Evolutionary conservation across 2,329 filamentous ascomycete genomes (phyloP).

Genomic region (Penicillium glabrum): DNA sequence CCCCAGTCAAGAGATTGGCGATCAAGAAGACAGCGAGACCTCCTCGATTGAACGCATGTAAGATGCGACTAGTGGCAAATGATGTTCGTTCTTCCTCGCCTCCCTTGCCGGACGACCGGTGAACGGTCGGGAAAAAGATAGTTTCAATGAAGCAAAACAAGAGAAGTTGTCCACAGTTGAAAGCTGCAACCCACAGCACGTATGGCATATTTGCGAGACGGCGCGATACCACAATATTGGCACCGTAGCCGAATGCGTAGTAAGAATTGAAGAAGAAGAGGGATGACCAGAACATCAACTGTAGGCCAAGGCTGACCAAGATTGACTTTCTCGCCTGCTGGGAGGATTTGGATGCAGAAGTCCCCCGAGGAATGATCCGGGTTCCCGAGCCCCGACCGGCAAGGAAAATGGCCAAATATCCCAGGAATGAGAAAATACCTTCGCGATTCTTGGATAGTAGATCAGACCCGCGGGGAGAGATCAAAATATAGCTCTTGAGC

Average conservation of each 20-base stretch:
- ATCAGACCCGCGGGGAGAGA: constrained; percentile 70
- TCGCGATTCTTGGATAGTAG: constrained; percentile 89
- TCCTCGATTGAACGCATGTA: constrained; percentile 84
- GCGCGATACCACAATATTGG: constrained; percentile 71
- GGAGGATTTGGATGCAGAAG: constrained; percentile 45
- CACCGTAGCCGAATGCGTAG: constrained; percentile 67
- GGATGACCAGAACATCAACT: constrained; percentile 66
- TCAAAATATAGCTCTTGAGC: constrained; percentile 80
- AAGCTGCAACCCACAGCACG: constrained; percentile 86
- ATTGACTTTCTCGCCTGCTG: constrained; percentile 55
- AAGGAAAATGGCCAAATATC: constrained; percentile 93
- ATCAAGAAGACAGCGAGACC: constrained; percentile 81
- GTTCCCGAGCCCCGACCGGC: constrained; percentile 82
- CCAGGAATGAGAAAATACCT: constrained; percentile 90
- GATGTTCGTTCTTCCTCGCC: constrained; percentile 65
- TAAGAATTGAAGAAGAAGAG: constrained; percentile 70
- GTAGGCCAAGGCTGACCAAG: constrained; percentile 62
- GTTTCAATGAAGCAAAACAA: constrained; percentile 77
- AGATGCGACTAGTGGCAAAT: constrained; percentile 74
- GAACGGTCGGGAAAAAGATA: constrained; percentile 71
- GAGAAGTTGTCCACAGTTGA: constrained; percentile 81
- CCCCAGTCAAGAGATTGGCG: constrained; percentile 84
- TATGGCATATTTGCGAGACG: constrained; percentile 92
- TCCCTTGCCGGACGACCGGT: constrained; percentile 55
- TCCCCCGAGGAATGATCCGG: constrained; percentile 68